Base-by-base conservation (phyloP, 2,329 filamentous ascomycete genomes). In the Zymoseptoria pseudotritici region DNA sequence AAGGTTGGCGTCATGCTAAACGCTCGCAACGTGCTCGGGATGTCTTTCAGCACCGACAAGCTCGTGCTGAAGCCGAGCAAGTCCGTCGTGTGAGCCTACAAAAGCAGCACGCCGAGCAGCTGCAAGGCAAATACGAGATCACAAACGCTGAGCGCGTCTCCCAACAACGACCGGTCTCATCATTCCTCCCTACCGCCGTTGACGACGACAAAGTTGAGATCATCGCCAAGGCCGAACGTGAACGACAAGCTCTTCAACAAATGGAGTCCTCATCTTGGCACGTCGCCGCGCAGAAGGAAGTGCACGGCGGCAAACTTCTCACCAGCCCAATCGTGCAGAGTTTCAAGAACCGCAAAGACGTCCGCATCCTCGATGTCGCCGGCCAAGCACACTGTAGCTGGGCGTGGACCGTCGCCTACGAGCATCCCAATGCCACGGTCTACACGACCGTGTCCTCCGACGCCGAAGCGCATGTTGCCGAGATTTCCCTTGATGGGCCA, bases 381-480 rank as follows among this genome's bases (percentile, higher is more conserved):
- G 92, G 92, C 52, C 87, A 93, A 71, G 82, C 88, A 0, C 85
- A 89, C 13, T 93, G 91, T 71, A 91, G 96, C 74, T 99, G 94
- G 94, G 93, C 90, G 21, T 99, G 94, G 94, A 87, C 94, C 71
- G 89, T 91, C 60, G 91, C 94, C 0, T 81, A 89, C 54, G 88
- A 93, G 72, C 94, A 92, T 74, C 90, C 90, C 19, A 87, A 90
- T 72, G 83, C 89, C 59, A 91, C 90, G 72, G 85, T 97, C 57
- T 95, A 92, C 77, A 97, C 93, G 0, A 90, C 93, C 58, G 70
- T 74, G 46, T 75, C 75, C 7, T 66, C 70, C 21, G 70, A 74
- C 58, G 66, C 67, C 50, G 72, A 71, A 56, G 71, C 69, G 10
- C 68, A 72, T 22, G 69, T 72, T 26, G 59, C 86, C 68, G 89